Percentiles rank a stretch among this genome's conserved stretches.
Evolutionary conservation across 2,329 filamentous ascomycete genomes (phyloP).

Genomic region (Trichoderma koningiopsis): DNA sequence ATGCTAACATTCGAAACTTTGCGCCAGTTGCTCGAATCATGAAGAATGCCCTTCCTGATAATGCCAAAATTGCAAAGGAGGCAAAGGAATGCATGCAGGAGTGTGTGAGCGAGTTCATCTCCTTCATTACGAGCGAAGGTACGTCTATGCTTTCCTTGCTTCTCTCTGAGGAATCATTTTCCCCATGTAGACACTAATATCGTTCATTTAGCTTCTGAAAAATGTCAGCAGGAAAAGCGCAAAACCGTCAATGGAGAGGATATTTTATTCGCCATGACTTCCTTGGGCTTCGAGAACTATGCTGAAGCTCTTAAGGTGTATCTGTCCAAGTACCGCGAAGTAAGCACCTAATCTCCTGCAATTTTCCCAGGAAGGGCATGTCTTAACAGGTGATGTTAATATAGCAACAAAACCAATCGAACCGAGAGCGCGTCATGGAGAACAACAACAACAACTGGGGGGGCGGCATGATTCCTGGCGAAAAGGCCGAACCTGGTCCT

Average conservation of each 20-base stretch:
- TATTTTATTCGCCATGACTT: conserved; percentile 98
- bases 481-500: conserved; percentile 38
- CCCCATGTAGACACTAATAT: background rate
- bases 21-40: conserved; percentile 97
- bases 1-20: conserved; percentile 95
- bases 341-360: conserved; percentile 51
- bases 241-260: conserved; percentile 99
- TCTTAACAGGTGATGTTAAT: background rate
- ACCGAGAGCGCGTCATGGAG: conserved; percentile 44
- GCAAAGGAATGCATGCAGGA: conserved; percentile 99
- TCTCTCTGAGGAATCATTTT: background rate
- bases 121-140: conserved; percentile 99
- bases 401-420: conserved; percentile 47
- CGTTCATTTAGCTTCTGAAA: conserved; percentile 76
- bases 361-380: background rate
- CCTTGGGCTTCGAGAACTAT: conserved; percentile 97
- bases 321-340: conserved; percentile 94
- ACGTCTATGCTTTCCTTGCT: conserved; percentile 38
- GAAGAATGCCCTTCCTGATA: conserved; percentile 96
- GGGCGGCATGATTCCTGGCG: conserved; percentile 37
- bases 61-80: conserved; percentile 98
- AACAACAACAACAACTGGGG: conserved; percentile 38
- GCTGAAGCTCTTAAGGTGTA: conserved; percentile 98
- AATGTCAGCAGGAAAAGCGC: conserved; percentile 98
- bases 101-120: conserved; percentile 99